phyloP scores from a whole-genome alignment of 2,329 filamentous ascomycete genomes.

The Colletotrichum sp. region DNA sequence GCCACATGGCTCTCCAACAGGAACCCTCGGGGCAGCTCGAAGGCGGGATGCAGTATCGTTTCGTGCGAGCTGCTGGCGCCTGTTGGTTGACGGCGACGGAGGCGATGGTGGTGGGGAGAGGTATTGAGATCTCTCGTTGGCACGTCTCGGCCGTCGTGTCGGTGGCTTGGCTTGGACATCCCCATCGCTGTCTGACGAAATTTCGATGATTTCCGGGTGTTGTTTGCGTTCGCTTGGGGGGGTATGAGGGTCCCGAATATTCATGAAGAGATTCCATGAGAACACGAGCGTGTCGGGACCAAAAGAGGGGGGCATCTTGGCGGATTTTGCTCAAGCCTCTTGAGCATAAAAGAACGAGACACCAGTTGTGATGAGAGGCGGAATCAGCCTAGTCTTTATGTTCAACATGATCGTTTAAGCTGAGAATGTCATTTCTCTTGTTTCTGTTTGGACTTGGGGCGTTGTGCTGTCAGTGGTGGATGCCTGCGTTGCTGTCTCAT shows the following conservation, averaged over 20 bases:
- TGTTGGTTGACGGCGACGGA: neutral
- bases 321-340: neutral
- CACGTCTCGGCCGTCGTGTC: neutral
- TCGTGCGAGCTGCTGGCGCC: neutral
- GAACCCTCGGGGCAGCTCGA: neutral
- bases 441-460: neutral
- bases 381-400: neutral
- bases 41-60: neutral
- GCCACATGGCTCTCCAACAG: neutral
- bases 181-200: neutral
- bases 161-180: neutral
- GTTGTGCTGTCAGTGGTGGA: neutral
- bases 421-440: neutral
- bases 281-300: neutral
- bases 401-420: neutral
- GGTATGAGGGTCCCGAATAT: neutral
- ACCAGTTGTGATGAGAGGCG: neutral
- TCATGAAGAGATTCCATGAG: neutral
- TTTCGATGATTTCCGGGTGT: neutral
- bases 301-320: neutral
- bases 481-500: neutral
- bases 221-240: neutral
- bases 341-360: neutral
- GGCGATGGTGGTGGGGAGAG: neutral
- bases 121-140: neutral